Conservation (phyloP, 2,329 filamentous ascomycete genomes). For the Nemania sp. region DNA sequence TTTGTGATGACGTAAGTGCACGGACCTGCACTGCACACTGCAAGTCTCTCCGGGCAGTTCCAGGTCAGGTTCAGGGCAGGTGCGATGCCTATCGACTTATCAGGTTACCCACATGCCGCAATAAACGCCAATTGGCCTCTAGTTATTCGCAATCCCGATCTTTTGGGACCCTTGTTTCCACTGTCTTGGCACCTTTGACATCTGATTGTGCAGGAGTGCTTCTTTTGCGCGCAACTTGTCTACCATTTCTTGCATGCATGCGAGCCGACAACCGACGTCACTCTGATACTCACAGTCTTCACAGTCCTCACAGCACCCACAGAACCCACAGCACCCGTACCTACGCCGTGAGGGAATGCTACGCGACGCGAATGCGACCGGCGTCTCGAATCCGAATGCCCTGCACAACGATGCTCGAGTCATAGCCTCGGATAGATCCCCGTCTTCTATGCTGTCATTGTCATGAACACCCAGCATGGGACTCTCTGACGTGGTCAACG, state of each 20-base stretch:
- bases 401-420: constrained; percentile 36
- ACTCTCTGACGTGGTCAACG: constrained; percentile 63
- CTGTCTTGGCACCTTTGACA: constrained; percentile 33
- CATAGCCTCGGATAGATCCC: constrained; percentile 45
- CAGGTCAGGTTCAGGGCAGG: too few relatives aligned
- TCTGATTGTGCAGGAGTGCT: constrained; percentile 23
- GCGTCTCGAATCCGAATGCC: constrained; percentile 26
- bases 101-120: constrained; percentile 20
- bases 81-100: constrained; percentile 37
- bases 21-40: constrained; percentile 19
- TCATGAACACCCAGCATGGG: constrained; percentile 60
- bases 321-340: background rate
- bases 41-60: background rate
- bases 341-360: constrained; percentile 29
- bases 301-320: too few relatives aligned
- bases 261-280: constrained; percentile 30
- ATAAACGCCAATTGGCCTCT: constrained; percentile 36
- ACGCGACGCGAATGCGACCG: constrained; percentile 29
- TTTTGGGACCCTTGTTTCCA: constrained; percentile 31
- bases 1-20: constrained; percentile 40
- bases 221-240: constrained; percentile 41
- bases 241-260: constrained; percentile 13
- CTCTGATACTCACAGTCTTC: constrained; percentile 1
- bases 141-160: constrained; percentile 30
- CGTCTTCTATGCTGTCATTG: constrained; percentile 53